Evolutionary conservation across 352 stramenopile genomes (phyloP).

Genomic region (Phytophthora fragariaefolia): DNA sequence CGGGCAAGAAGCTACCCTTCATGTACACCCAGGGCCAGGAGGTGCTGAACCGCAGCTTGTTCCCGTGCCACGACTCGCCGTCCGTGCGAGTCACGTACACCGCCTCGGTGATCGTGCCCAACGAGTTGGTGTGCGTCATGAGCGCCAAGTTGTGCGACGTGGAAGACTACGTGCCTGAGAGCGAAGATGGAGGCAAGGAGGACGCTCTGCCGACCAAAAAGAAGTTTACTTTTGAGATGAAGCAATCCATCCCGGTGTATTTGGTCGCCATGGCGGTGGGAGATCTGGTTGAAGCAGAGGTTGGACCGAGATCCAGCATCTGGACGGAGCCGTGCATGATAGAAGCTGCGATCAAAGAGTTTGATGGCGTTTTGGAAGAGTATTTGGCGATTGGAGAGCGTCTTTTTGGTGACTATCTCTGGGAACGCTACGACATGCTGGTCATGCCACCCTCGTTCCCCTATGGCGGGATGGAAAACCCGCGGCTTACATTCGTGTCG

Average conservation of each 20-base stretch:
- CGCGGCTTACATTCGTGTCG: conserved; percentile 88
- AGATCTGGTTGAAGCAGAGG: conserved; percentile 68
- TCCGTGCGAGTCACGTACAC: conserved; percentile 96
- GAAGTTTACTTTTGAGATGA: conserved; percentile 79
- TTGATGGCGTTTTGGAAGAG: conserved; percentile 76
- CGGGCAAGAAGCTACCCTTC: conserved; percentile 77
- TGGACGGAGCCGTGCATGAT: conserved; percentile 88
- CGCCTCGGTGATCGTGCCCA: conserved; percentile 91
- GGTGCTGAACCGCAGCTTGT: conserved; percentile 86
- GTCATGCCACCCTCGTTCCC: conserved; percentile 91
- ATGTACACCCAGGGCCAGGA: conserved; percentile 90
- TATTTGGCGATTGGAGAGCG: conserved; percentile 75
- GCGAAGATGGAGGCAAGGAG: conserved; percentile 19
- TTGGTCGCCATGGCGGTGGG: conserved; percentile 86
- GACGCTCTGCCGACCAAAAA: conserved; percentile 25
- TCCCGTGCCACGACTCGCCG: conserved; percentile 93
- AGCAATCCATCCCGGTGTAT: conserved; percentile 87
- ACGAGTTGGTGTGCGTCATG: conserved; percentile 92
- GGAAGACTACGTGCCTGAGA: conserved; percentile 26
- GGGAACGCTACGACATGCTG: conserved; percentile 86
- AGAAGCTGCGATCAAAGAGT: conserved; percentile 74
- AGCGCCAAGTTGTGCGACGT: conserved; percentile 62
- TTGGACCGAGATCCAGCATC: conserved; percentile 75
- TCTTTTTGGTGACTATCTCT: conserved; percentile 86
- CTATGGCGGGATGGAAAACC: conserved; percentile 99